phyloP scores from a whole-genome alignment of 2,329 filamentous ascomycete genomes.

The Epichloe gansuensis region DNA sequence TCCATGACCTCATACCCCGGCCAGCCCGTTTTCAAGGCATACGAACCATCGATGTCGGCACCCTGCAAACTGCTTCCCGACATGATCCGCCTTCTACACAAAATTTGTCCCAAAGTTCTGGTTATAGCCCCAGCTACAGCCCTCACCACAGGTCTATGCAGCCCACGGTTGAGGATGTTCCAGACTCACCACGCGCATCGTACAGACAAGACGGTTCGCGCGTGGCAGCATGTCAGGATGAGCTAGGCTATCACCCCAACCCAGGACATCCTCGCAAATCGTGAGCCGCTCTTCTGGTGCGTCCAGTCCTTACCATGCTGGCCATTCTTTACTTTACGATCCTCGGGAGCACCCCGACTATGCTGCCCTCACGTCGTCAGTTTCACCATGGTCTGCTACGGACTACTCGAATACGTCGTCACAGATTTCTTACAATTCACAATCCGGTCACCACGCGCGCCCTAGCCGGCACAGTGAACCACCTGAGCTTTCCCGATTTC shows the following conservation, averaged over 20 bases:
- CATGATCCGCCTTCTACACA: slow-evolving; percentile 28
- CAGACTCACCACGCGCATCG: slow-evolving; percentile 35
- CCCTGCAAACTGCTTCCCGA: slow-evolving; percentile 15
- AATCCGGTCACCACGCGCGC: slow-evolving; percentile 20
- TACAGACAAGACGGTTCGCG: slow-evolving; percentile 14
- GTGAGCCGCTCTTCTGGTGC: slow-evolving; percentile 22
- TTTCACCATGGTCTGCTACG: slow-evolving; percentile 20
- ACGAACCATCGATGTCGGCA: slow-evolving; percentile 34
- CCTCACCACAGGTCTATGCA: slow-evolving; percentile 41
- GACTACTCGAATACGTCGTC: slow-evolving; percentile 25
- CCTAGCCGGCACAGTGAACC: slow-evolving; percentile 23
- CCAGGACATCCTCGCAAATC: slow-evolving; percentile 33
- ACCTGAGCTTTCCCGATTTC: slow-evolving; percentile 21
- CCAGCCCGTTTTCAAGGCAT: slow-evolving; percentile 38
- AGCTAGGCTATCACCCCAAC: slow-evolving; percentile 26
- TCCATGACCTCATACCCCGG: slow-evolving; percentile 40
- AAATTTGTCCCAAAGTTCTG: slow-evolving; percentile 39
- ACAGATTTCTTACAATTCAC: slow-evolving; percentile 13
- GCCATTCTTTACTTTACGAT: slow-evolving; percentile 12
- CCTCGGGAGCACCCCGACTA: slow-evolving; percentile 14
- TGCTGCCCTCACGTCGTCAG: slow-evolving; percentile 9
- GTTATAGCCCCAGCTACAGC: slow-evolving; percentile 33
- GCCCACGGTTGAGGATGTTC: slow-evolving; percentile 52
- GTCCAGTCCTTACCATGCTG: slow-evolving; percentile 16
- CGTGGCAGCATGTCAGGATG: slow-evolving; percentile 18